These are phyloP conservation scores for Trichoderma virens DNA, from an alignment of 495 filamentous ascomycete species.

Conservation along the genomic window DNA sequence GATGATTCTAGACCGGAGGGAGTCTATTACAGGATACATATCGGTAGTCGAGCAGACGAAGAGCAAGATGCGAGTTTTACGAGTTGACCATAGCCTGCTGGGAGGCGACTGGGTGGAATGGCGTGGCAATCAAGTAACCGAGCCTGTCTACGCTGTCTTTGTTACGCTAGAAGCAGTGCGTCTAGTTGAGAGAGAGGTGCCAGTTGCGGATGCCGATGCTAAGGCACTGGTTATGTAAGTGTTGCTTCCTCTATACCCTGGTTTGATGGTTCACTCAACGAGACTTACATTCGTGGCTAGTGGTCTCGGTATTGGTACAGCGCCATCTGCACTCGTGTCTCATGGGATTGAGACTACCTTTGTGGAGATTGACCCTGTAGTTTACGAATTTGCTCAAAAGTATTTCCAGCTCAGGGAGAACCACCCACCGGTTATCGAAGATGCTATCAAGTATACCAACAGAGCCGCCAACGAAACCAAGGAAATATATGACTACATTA, in stretches of 20 bases:
- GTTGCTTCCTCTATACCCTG: background rate
- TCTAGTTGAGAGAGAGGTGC: constrained; percentile 54
- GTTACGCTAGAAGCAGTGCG: constrained; percentile 86
- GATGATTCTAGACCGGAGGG: constrained; percentile 65
- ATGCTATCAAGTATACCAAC: constrained; percentile 73
- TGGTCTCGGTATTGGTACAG: constrained; percentile 87
- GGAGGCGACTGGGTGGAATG: constrained; percentile 84
- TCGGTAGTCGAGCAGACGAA: constrained; percentile 73
- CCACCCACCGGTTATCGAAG: constrained; percentile 71
- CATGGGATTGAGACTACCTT: constrained; percentile 89
- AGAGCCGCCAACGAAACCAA: constrained; percentile 29
- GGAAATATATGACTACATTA: constrained; percentile 74
- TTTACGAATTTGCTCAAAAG: constrained; percentile 69
- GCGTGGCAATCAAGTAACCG: constrained; percentile 48
- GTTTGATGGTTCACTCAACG: constrained; percentile 6
- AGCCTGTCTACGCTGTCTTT: constrained; percentile 91
- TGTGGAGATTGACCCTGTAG: constrained; percentile 86
- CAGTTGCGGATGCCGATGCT: constrained; percentile 52
- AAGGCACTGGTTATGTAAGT: constrained; percentile 78
- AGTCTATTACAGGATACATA: constrained; percentile 85
- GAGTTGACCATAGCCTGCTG: constrained; percentile 88
- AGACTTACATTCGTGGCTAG: constrained; percentile 30
- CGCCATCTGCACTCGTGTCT: constrained; percentile 73
- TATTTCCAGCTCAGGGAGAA: constrained; percentile 77
- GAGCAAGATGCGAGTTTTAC: constrained; percentile 69